These are phyloP conservation scores for Lichtheimia ornata DNA, from an alignment of 371 early-diverging fungal genomes.

Conservation along the genomic window DNA sequence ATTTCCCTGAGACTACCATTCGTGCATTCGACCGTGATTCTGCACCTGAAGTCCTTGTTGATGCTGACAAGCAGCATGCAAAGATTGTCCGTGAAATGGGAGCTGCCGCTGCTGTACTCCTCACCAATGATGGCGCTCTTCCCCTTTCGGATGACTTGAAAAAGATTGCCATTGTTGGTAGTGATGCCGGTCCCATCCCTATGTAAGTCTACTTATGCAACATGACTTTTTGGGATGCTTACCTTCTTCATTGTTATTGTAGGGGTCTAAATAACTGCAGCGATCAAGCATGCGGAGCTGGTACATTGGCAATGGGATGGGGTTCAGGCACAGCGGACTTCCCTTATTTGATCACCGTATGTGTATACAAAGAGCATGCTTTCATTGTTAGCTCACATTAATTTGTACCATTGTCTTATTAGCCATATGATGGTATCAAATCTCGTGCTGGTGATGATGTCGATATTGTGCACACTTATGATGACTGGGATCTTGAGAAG, in stretches of 20 bases:
- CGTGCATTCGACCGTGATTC: conserved; percentile 22
- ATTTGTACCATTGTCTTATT: background rate
- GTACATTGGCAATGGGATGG: conserved; percentile 67
- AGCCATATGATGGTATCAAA: conserved; percentile 42
- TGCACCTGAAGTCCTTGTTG: conserved; percentile 37
- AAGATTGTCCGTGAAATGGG: conserved; percentile 42
- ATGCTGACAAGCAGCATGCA: conserved; percentile 29
- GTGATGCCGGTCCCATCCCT: conserved; percentile 39
- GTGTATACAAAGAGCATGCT: conserved; percentile 3
- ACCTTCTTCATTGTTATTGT: conserved; percentile 1
- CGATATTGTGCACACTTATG: conserved; percentile 16
- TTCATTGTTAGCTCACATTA: background rate
- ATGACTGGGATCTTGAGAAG: conserved; percentile 28
- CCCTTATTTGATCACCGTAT: conserved; percentile 56
- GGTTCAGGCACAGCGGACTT: conserved; percentile 64
- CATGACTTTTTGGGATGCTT: background rate
- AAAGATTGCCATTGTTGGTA: conserved; percentile 51
- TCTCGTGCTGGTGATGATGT: conserved; percentile 32
- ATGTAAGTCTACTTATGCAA: conserved; percentile 16
- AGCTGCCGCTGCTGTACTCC: conserved; percentile 52
- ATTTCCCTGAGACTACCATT: conserved; percentile 42
- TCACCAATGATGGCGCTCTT: conserved; percentile 43
- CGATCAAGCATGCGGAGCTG: conserved; percentile 31
- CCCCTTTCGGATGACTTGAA: conserved; percentile 31
- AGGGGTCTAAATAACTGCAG: conserved; percentile 22